phyloP scores from a whole-genome alignment of 2,329 filamentous ascomycete species.

The Penicillium janthinellum region DNA sequence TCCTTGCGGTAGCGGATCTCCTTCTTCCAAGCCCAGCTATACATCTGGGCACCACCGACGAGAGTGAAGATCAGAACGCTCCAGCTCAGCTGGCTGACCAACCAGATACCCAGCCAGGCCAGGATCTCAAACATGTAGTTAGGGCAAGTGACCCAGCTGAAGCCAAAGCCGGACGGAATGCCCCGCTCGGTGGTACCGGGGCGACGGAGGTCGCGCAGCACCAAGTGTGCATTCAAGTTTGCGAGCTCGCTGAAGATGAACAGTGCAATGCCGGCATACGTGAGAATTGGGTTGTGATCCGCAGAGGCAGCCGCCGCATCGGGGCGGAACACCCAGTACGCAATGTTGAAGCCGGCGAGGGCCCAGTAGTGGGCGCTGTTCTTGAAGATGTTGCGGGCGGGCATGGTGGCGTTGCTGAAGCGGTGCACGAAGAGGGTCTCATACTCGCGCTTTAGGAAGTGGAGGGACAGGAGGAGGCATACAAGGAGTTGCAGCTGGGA shows the following conservation, averaged over 20 bases:
- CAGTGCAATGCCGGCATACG: constrained; percentile 69
- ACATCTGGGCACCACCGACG: constrained; percentile 78
- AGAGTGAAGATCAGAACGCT: constrained; percentile 74
- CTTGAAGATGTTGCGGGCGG: constrained; percentile 84
- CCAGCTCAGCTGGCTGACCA: constrained; percentile 74
- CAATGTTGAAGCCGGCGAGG: constrained; percentile 75
- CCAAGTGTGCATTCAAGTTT: constrained; percentile 79
- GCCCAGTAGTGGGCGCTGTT: constrained; percentile 96
- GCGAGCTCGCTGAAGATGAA: constrained; percentile 76
- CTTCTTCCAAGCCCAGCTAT: constrained; percentile 85
- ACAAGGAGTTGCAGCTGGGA: constrained; percentile 72
- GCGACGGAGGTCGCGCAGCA: constrained; percentile 74
- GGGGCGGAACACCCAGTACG: constrained; percentile 82
- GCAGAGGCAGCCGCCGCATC: constrained; percentile 64
- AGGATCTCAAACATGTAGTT: constrained; percentile 95
- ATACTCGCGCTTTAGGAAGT: constrained; percentile 93
- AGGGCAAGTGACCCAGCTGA: constrained; percentile 85
- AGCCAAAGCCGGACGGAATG: constrained; percentile 84
- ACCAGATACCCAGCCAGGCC: constrained; percentile 79
- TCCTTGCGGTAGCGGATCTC: constrained; percentile 86
- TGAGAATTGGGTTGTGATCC: constrained; percentile 54
- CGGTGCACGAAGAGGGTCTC: constrained; percentile 95
- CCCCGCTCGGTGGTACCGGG: constrained; percentile 81
- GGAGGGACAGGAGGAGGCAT: constrained; percentile 71
- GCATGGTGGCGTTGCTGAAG: constrained; percentile 95